Evolutionary conservation across 2,329 filamentous ascomycete species (phyloP).

Genomic region (Sclerotinia trifoliorum): DNA sequence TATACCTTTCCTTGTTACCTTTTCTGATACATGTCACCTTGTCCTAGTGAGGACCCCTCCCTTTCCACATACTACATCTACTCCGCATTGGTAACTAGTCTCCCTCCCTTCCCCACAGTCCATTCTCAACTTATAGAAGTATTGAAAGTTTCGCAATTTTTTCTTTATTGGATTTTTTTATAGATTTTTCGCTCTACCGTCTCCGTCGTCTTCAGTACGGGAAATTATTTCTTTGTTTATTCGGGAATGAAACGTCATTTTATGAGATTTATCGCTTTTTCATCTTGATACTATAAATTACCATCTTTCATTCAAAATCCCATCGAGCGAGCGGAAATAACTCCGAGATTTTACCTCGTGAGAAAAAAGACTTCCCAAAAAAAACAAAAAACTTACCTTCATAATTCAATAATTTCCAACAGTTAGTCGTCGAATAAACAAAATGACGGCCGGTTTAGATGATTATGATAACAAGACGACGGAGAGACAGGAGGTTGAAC

Average conservation of each 20-base stretch:
- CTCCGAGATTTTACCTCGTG: not conserved
- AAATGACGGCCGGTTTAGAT: constrained; percentile 4
- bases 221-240: not conserved
- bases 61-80: not conserved
- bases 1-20: not conserved
- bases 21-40: not conserved
- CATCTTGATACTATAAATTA: not conserved
- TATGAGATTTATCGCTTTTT: not conserved
- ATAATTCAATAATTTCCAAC: not conserved
- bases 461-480: constrained; percentile 17
- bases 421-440: not conserved
- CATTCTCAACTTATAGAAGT: constrained; percentile 2
- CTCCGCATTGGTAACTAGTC: not conserved
- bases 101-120: not conserved
- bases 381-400: no score
- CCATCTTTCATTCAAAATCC: not conserved
- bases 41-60: not conserved
- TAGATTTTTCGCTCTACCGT: no score
- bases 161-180: not conserved
- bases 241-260: not conserved
- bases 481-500: constrained; percentile 10
- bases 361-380: not conserved
- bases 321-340: not conserved
- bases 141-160: not conserved
- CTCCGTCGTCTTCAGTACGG: not conserved